phyloP scores from a whole-genome alignment of 257 asterid genomes.

The Cruciata laevipes region DNA sequence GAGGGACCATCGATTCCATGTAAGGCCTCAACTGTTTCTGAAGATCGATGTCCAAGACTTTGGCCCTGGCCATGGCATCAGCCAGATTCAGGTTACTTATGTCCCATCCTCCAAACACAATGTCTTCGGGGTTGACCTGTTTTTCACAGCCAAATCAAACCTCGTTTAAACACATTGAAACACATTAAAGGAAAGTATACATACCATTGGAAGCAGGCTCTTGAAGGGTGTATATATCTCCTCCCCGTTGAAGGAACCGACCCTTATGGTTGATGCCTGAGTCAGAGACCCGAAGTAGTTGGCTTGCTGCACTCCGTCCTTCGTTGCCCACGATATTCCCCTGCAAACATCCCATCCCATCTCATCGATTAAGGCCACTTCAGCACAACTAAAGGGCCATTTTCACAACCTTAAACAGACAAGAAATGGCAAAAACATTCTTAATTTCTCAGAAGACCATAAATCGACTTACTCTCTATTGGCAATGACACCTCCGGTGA shows the following conservation, averaged over 20 bases:
- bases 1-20: slow-evolving; percentile 99
- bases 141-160: no score
- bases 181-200: no score
- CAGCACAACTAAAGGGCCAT: not conserved
- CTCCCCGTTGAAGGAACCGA: no score
- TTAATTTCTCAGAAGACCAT: not conserved
- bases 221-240: no score
- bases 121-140: no score
- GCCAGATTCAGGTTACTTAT: no score
- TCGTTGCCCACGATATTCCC: slow-evolving; percentile 98
- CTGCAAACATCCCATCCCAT: slow-evolving; percentile 35
- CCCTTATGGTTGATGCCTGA: no score
- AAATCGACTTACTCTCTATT: slow-evolving; percentile 69
- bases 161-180: no score
- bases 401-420: not conserved
- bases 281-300: slow-evolving; percentile 93
- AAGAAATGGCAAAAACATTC: not conserved
- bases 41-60: no score
- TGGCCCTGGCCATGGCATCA: no score
- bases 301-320: slow-evolving; percentile 85
- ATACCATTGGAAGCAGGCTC: no score
- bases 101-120: no score
- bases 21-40: slow-evolving; percentile 92
- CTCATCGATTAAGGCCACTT: not conserved
- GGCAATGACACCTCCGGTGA: slow-evolving; percentile 87